A percentile compares a stretch with the other conserved stretches of the same genome.
Evolutionary conservation across 2,329 filamentous ascomycete species (phyloP).

Genomic region (Trichophaea hybrida): DNA sequence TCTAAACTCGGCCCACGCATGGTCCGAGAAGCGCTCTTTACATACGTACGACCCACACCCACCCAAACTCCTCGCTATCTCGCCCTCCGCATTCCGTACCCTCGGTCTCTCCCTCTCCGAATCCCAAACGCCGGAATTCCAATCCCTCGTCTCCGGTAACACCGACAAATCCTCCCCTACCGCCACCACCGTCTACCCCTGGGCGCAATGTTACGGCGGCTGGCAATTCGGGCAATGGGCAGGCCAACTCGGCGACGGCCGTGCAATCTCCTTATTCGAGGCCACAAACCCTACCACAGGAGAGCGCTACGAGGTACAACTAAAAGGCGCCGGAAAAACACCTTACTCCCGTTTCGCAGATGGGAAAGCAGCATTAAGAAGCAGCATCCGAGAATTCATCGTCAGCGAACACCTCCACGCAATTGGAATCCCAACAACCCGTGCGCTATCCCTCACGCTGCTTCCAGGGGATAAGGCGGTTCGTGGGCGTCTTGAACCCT

Average conservation of each 20-base stretch:
- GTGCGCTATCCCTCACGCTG: constrained; percentile 69
- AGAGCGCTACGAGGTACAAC: constrained; percentile 73
- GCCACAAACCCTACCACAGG: constrained; percentile 57
- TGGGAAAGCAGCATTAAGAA: constrained; percentile 81
- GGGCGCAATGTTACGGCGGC: constrained; percentile 96
- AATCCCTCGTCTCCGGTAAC: constrained; percentile 65
- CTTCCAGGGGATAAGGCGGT: constrained; percentile 57
- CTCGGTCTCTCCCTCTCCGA: constrained; percentile 60
- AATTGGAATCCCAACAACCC: constrained; percentile 69
- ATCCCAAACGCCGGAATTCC: constrained; percentile 58
- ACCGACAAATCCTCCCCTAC: constrained; percentile 50
- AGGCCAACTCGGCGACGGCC: constrained; percentile 84
- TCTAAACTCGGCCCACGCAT: constrained; percentile 62
- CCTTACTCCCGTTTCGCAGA: constrained; percentile 95
- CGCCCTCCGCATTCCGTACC: constrained; percentile 61
- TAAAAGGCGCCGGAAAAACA: constrained; percentile 86
- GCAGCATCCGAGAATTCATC: constrained; percentile 85
- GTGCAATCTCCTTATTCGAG: constrained; percentile 90
- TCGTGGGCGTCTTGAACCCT: constrained; percentile 71
- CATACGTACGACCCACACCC: constrained; percentile 71
- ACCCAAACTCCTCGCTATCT: constrained; percentile 71
- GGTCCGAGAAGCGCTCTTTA: constrained; percentile 75
- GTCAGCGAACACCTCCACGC: constrained; percentile 78
- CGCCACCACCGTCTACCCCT: constrained; percentile 65
- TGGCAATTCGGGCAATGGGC: constrained; percentile 61